phyloP scores from a whole-genome alignment of 2,329 filamentous ascomycete genomes.

The Calonectria pauciramosa region DNA sequence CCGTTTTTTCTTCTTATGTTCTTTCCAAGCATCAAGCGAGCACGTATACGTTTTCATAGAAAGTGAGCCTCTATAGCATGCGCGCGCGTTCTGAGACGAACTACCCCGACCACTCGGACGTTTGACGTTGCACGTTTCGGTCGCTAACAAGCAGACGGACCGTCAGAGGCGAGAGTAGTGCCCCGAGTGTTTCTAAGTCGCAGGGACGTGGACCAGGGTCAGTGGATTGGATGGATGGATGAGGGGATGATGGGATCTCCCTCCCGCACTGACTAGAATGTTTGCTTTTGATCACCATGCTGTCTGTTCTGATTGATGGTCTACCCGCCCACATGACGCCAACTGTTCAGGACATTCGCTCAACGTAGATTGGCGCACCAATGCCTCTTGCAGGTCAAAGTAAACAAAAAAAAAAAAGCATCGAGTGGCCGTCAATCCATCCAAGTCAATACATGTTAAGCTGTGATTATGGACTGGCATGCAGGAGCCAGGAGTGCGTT shows the following conservation, averaged over 20 bases:
- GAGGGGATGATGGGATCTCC: constrained; percentile 1
- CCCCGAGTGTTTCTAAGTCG: background rate
- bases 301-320: background rate
- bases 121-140: constrained; percentile 17
- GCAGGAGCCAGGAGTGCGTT: constrained; percentile 47
- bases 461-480: constrained; percentile 35
- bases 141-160: background rate
- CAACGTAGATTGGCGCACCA: constrained; percentile 1
- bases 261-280: constrained; percentile 14
- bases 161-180: background rate
- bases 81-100: constrained; percentile 33
- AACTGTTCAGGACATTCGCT: constrained; percentile 1
- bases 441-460: background rate
- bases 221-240: background rate
- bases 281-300: constrained; percentile 11
- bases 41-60: background rate
- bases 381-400: background rate
- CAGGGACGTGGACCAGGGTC: background rate
- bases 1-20: background rate
- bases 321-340: constrained; percentile 20
- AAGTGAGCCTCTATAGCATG: constrained; percentile 4
- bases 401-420: background rate
- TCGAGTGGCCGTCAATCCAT: background rate
- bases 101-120: constrained; percentile 23
- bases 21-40: background rate